Conservation (phyloP, 2,329 filamentous ascomycete species). For the Ophiosphaerella korrae region DNA sequence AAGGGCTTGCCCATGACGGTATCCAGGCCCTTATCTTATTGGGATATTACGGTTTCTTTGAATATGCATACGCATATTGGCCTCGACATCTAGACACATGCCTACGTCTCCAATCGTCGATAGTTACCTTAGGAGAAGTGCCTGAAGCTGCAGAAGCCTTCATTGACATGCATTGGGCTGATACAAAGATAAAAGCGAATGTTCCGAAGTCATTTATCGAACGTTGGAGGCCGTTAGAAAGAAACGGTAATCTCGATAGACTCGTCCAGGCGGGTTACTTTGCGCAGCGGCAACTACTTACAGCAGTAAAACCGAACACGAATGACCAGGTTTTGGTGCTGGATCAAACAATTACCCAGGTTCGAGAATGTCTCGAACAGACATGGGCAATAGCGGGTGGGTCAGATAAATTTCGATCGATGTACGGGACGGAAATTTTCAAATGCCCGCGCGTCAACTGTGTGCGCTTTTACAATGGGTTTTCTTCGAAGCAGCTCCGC, state of each 20-base stretch:
- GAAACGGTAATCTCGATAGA: constrained; percentile 3
- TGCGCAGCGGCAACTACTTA: constrained; percentile 2
- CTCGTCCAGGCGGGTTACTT: constrained; percentile 3
- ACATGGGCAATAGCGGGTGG: not conserved
- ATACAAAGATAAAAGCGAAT: not conserved
- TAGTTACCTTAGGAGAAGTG: not conserved
- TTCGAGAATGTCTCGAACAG: not conserved
- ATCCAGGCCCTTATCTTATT: not conserved
- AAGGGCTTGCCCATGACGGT: not conserved
- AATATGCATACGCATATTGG: constrained; percentile 10
- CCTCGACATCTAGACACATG: constrained; percentile 5
- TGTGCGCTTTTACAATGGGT: constrained; percentile 7
- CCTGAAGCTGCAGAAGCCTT: constrained; percentile 3
- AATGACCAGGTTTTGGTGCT: not conserved
- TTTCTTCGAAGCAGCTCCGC: not conserved
- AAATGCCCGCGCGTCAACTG: constrained; percentile 9
- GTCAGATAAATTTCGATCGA: not conserved
- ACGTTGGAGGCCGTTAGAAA: constrained; percentile 2
- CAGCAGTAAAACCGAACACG: not conserved
- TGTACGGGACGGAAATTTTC: constrained; percentile 7
- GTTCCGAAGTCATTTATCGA: constrained; percentile 1
- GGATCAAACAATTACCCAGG: not conserved
- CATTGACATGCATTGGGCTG: constrained; percentile 5
- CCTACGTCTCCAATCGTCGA: not conserved
- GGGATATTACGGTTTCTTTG: constrained; percentile 7